Conservation (phyloP, 2,329 filamentous ascomycete species). For the Calonectria multiphialidica region DNA sequence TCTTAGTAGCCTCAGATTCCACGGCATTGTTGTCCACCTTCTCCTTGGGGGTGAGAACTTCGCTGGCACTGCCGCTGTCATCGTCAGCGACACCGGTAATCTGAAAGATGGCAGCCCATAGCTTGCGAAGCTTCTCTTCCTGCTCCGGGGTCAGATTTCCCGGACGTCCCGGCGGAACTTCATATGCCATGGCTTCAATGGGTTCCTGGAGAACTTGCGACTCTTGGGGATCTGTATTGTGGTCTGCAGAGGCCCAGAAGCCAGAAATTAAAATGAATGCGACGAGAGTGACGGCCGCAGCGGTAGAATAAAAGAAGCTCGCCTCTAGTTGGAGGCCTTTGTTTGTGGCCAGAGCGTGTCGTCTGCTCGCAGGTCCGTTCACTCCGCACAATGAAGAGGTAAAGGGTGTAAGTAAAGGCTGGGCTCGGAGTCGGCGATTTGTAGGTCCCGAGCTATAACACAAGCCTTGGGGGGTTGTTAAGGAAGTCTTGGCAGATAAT, state of each 20-base stretch:
- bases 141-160: slow-evolving; percentile 92
- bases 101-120: slow-evolving; percentile 84
- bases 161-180: slow-evolving; percentile 76
- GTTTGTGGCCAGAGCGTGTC: slow-evolving; percentile 4
- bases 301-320: slow-evolving; percentile 29
- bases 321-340: slow-evolving; percentile 29
- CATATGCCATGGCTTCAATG: slow-evolving; percentile 52
- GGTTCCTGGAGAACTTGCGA: slow-evolving; percentile 28
- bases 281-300: slow-evolving; percentile 27
- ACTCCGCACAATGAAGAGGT: slow-evolving; percentile 7
- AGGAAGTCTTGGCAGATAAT: slow-evolving; percentile 19
- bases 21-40: slow-evolving; percentile 37
- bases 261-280: slow-evolving; percentile 31
- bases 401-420: not conserved
- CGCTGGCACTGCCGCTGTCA: slow-evolving; percentile 39
- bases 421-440: not conserved
- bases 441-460: not conserved
- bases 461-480: not conserved
- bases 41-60: slow-evolving; percentile 32
- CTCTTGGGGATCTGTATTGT: not conserved
- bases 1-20: slow-evolving; percentile 74
- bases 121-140: slow-evolving; percentile 86
- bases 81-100: slow-evolving; percentile 73
- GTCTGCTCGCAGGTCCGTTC: slow-evolving; percentile 18
- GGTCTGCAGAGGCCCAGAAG: slow-evolving; percentile 26